Conservation (phyloP, 1,139 yeast species). For the Blastobotrys ciferrii region DNA sequence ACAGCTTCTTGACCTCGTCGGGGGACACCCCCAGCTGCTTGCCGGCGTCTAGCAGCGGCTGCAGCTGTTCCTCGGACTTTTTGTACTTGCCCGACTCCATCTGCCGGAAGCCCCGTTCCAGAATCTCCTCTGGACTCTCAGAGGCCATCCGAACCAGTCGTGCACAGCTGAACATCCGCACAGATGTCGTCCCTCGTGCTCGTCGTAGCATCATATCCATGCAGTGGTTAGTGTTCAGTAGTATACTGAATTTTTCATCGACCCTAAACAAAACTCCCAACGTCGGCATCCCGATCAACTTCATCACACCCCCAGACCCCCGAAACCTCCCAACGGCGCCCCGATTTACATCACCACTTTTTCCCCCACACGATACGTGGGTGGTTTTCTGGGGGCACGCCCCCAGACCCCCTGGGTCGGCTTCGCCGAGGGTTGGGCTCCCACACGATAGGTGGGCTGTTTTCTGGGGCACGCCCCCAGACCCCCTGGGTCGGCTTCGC, state of each 20-base stretch:
- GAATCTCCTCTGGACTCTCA: constrained; percentile 27
- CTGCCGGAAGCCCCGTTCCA: constrained; percentile 35
- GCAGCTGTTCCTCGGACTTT: constrained; percentile 33
- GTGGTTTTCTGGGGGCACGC: too few relatives aligned
- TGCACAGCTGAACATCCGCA: not conserved
- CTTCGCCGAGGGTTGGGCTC: too few relatives aligned
- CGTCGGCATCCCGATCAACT: too few relatives aligned
- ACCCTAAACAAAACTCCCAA: not conserved
- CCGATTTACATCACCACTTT: too few relatives aligned
- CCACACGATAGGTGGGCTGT: too few relatives aligned
- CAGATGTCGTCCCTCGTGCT: not conserved
- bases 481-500: too few relatives aligned
- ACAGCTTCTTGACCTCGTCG: constrained; percentile 31
- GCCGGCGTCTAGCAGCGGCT: constrained; percentile 34
- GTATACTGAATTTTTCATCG: not conserved
- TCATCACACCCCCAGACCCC: too few relatives aligned
- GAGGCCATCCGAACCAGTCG: not conserved
- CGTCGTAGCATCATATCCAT: not conserved
- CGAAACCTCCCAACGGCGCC: too few relatives aligned
- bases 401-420: too few relatives aligned
- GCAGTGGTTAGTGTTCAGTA: not conserved
- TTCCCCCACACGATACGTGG: too few relatives aligned
- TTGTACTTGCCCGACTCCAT: constrained; percentile 32
- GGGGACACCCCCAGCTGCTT: constrained; percentile 34
- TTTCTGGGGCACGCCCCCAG: too few relatives aligned